A percentile compares a stretch with the other conserved stretches of the same genome.
These are phyloP conservation scores for Dictyostelium capitatum DNA, from an alignment of 78 protist genomes.

Conservation along the genomic window DNA sequence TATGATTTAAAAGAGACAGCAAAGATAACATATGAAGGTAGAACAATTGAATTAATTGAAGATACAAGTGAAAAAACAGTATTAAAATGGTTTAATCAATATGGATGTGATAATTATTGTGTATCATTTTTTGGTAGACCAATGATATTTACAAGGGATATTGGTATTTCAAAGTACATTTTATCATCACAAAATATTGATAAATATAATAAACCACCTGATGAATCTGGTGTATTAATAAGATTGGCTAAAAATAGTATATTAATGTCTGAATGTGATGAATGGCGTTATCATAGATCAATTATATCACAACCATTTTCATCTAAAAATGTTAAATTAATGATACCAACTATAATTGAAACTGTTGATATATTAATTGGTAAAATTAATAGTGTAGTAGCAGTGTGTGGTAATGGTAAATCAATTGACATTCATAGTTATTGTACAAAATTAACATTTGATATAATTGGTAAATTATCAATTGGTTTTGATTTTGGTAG, in stretches of 20 bases:
- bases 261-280: slow-evolving; percentile 46
- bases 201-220: slow-evolving; percentile 55
- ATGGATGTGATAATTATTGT: slow-evolving; percentile 11
- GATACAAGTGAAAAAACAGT: slow-evolving; percentile 46
- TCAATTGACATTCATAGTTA: slow-evolving; percentile 3
- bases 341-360: slow-evolving; percentile 13
- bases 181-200: background rate
- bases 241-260: slow-evolving; percentile 46
- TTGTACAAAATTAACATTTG: slow-evolving; percentile 37
- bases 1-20: slow-evolving; percentile 19
- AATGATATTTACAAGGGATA: slow-evolving; percentile 58
- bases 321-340: slow-evolving; percentile 22
- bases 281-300: slow-evolving; percentile 39
- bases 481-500: slow-evolving; percentile 32
- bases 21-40: background rate
- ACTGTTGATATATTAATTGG: background rate
- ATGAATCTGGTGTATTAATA: slow-evolving; percentile 57
- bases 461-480: slow-evolving; percentile 67
- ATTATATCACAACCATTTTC: slow-evolving; percentile 23
- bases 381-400: background rate
- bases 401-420: background rate
- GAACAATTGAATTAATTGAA: background rate
- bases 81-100: slow-evolving; percentile 63
- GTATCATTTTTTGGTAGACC: slow-evolving; percentile 68
- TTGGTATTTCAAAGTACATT: background rate